Conservation (phyloP, 208 protist species). For the Porcisia deanei region DNA sequence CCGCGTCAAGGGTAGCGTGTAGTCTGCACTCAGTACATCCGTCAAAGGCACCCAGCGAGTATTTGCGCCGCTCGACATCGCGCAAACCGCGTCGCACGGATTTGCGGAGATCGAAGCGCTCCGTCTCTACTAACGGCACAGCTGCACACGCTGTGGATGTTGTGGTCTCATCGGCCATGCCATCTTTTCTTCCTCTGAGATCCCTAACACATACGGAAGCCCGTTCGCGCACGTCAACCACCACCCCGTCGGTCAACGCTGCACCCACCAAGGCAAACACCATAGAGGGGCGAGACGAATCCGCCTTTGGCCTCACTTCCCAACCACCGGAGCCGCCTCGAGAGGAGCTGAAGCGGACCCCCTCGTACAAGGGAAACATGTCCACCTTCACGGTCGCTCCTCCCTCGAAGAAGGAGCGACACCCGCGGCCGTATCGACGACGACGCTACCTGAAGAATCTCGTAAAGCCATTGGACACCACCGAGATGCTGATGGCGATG, state of each 20-base stretch:
- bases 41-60: not conserved
- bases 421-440: slow-evolving; percentile 7
- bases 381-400: slow-evolving; percentile 6
- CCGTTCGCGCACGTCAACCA: too few relatives aligned
- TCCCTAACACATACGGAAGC: not conserved
- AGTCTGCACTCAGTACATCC: not conserved
- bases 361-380: not conserved
- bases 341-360: not conserved
- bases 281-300: too few relatives aligned
- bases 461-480: not conserved
- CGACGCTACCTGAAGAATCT: slow-evolving; percentile 4
- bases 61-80: not conserved
- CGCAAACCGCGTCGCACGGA: slow-evolving; percentile 1
- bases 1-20: not conserved
- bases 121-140: not conserved
- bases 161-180: not conserved
- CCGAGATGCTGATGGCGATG: slow-evolving; percentile 6
- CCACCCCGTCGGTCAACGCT: not conserved
- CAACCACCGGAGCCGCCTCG: not conserved
- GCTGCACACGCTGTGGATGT: not conserved
- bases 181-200: not conserved
- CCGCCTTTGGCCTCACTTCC: not conserved
- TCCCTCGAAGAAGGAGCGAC: slow-evolving; percentile 1
- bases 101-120: not conserved
- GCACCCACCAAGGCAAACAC: not conserved